Evolutionary conservation across 139 green algal species (phyloP).

Genomic region (Chlorella sorokiniana): DNA sequence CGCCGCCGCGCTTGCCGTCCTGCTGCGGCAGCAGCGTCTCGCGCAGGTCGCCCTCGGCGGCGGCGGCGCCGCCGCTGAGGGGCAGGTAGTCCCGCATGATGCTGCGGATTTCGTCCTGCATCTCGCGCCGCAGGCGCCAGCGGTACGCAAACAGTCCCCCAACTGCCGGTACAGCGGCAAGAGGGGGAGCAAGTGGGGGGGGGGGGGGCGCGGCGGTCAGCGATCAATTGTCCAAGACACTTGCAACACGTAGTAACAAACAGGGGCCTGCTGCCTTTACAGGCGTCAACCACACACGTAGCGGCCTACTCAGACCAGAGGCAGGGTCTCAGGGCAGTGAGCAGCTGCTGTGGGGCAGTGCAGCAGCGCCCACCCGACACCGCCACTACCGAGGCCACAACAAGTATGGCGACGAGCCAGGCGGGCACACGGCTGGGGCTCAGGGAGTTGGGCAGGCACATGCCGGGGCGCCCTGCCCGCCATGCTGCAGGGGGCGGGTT

Average conservation of each 20-base stretch:
- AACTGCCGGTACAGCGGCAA: too few relatives aligned
- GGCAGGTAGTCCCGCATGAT: conserved; percentile 9
- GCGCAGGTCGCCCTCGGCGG: background rate
- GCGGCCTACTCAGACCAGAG: too few relatives aligned
- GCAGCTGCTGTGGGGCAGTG: too few relatives aligned
- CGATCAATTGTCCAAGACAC: too few relatives aligned
- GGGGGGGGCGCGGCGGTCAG: too few relatives aligned
- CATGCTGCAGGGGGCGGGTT: conserved; percentile 35
- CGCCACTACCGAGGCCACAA: conserved; percentile 6
- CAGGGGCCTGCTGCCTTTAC: too few relatives aligned
- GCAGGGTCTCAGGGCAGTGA: background rate
- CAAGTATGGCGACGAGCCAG: conserved; percentile 13
- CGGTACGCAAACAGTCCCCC: conserved; percentile 39
- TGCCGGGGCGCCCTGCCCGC: conserved; percentile 34
- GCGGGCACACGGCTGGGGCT: conserved; percentile 9
- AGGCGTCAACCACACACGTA: background rate
- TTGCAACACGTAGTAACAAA: too few relatives aligned
- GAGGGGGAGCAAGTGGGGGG: too few relatives aligned
- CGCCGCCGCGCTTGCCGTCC: too few relatives aligned
- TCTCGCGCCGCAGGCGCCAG: conserved; percentile 25
- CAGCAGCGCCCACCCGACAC: conserved; percentile 19
- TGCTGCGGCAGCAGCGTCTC: background rate
- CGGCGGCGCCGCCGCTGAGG: background rate
- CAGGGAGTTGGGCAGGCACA: conserved; percentile 44
- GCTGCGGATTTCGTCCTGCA: conserved; percentile 41